Percentiles rank a stretch among this genome's conserved stretches.
Evolutionary conservation across 2,329 filamentous ascomycete species (phyloP).

Genomic region (Penicillium brasilianum): DNA sequence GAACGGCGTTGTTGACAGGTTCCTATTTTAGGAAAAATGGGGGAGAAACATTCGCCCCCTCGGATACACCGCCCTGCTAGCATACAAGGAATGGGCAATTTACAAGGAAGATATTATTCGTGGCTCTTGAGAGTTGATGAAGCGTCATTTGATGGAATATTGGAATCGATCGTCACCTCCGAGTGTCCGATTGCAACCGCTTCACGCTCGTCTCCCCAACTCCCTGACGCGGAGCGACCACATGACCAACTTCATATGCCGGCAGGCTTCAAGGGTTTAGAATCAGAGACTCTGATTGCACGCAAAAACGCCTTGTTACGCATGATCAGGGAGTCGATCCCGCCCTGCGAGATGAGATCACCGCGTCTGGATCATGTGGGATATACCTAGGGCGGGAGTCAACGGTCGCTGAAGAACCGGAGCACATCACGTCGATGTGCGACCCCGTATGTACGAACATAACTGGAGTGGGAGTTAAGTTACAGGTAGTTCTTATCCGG

Average conservation of each 20-base stretch:
- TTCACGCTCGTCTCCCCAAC: constrained; percentile 2
- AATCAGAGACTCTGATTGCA: constrained; percentile 22
- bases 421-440: not conserved
- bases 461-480: not conserved
- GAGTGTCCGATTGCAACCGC: constrained; percentile 20
- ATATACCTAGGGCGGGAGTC: not conserved
- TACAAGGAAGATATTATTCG: not conserved
- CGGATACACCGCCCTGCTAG: not conserved
- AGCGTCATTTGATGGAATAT: constrained; percentile 3
- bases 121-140: too few relatives aligned
- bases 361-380: constrained; percentile 11
- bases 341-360: constrained; percentile 29
- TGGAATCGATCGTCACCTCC: not conserved
- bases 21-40: constrained; percentile 19
- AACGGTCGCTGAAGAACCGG: constrained; percentile 8
- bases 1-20: constrained; percentile 11
- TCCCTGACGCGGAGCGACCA: constrained; percentile 20
- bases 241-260: constrained; percentile 35
- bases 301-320: constrained; percentile 13
- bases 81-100: not conserved
- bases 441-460: not conserved
- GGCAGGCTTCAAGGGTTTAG: constrained; percentile 26
- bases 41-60: constrained; percentile 5
- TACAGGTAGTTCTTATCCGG: not conserved
- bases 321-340: constrained; percentile 14